Conservation (phyloP, 2,329 filamentous ascomycete species). For the Pseudogymnoascus sp. region DNA sequence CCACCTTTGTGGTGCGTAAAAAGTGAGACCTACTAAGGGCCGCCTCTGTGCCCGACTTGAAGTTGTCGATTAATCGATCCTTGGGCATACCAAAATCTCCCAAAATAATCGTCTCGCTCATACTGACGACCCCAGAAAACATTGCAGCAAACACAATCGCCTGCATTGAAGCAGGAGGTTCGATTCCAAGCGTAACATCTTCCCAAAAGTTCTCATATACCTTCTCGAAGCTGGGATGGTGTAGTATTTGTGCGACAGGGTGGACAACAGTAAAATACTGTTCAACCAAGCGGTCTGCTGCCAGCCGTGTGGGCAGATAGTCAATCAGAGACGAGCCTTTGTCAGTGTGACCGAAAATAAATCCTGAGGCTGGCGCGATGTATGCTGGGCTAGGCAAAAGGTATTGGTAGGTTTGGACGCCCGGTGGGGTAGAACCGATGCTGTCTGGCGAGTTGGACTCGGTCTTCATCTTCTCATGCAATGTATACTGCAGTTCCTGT, state of each 20-base stretch:
- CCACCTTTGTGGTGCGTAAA: constrained; percentile 62
- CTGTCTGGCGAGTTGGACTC: neutral
- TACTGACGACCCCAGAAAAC: constrained; percentile 62
- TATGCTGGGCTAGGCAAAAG: constrained; percentile 59
- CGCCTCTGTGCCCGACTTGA: constrained; percentile 60
- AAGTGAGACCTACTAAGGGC: constrained; percentile 64
- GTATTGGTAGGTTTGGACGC: constrained; percentile 39
- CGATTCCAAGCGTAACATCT: constrained; percentile 48
- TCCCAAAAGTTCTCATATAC: constrained; percentile 62
- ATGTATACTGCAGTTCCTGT: constrained; percentile 49
- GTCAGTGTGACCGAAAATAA: constrained; percentile 53
- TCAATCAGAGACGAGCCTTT: constrained; percentile 46
- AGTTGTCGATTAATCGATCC: constrained; percentile 50
- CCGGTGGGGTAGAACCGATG: neutral
- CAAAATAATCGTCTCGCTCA: constrained; percentile 47
- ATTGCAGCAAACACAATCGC: constrained; percentile 63
- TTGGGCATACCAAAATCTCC: constrained; percentile 51
- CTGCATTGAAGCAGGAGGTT: constrained; percentile 58
- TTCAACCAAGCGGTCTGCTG: constrained; percentile 54
- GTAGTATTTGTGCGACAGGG: constrained; percentile 59
- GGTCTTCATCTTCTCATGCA: neutral
- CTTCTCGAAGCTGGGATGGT: constrained; percentile 57
- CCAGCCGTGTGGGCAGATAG: constrained; percentile 51
- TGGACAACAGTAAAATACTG: constrained; percentile 66
- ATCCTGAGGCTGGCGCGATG: constrained; percentile 59